Conservation (phyloP, 768 basidiomycete species). For the Tubosaeta brunneosetosa region DNA sequence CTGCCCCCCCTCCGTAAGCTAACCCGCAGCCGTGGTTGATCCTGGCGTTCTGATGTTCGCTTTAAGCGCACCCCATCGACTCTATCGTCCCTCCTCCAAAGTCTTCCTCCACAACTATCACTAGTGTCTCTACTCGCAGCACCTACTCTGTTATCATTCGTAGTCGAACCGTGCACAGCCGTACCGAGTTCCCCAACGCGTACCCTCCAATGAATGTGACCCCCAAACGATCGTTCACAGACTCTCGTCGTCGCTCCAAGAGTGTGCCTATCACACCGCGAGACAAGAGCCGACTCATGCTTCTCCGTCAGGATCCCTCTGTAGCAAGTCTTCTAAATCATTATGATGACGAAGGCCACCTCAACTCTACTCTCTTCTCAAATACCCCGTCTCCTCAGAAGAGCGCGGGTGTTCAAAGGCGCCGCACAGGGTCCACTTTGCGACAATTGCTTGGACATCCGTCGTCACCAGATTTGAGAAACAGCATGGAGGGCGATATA, state of each 20-base stretch:
- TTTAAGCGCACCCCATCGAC: slow-evolving; percentile 64
- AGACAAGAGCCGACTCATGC: slow-evolving; percentile 49
- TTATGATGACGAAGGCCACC: slow-evolving; percentile 68
- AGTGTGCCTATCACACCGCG: slow-evolving; percentile 38
- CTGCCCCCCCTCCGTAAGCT: slow-evolving; percentile 70
- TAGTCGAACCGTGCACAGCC: slow-evolving; percentile 52
- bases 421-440: slow-evolving; percentile 66
- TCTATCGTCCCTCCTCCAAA: slow-evolving; percentile 45
- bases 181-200: slow-evolving; percentile 63
- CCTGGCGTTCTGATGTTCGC: not conserved
- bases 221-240: slow-evolving; percentile 24
- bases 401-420: slow-evolving; percentile 48
- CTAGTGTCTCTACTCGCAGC: slow-evolving; percentile 49
- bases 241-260: slow-evolving; percentile 28
- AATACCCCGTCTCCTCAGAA: slow-evolving; percentile 42
- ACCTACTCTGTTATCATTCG: slow-evolving; percentile 75
- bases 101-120: slow-evolving; percentile 49
- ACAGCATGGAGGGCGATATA: slow-evolving; percentile 63
- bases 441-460: slow-evolving; percentile 66
- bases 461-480: slow-evolving; percentile 22
- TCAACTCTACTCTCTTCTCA: slow-evolving; percentile 60
- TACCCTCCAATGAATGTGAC: slow-evolving; percentile 39
- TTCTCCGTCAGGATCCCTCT: slow-evolving; percentile 71
- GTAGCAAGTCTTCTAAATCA: slow-evolving; percentile 68
- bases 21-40: not conserved